Conservation (phyloP, 495 filamentous ascomycete genomes). For the Aspergillus saccharolyticus region DNA sequence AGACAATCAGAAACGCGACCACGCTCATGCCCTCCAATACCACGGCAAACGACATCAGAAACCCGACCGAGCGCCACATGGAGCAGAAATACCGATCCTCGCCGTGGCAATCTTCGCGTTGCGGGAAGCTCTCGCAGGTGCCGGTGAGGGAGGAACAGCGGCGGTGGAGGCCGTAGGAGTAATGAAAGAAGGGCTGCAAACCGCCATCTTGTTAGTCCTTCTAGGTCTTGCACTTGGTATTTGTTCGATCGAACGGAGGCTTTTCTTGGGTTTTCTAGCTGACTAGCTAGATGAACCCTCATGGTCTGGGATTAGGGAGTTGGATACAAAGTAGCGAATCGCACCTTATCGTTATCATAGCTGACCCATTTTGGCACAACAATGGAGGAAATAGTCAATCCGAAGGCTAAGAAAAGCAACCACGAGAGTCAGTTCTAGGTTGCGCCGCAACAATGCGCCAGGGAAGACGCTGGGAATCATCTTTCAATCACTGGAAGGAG, state of each 20-base stretch:
- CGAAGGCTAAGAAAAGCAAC: too few species aligned
- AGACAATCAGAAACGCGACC: conserved; percentile 66
- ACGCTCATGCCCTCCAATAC: conserved; percentile 70
- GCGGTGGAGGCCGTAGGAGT: conserved; percentile 74
- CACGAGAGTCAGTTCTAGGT: too few species aligned
- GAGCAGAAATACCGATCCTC: conserved; percentile 76
- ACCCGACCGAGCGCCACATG: conserved; percentile 84
- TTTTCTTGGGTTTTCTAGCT: too few species aligned
- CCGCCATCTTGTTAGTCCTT: too few species aligned
- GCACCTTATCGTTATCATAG: conserved; percentile 59
- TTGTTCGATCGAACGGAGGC: too few species aligned
- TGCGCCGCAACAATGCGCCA: too few species aligned
- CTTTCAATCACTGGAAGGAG: not conserved
- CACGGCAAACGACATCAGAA: conserved; percentile 76
- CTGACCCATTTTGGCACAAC: conserved; percentile 74
- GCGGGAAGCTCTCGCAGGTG: conserved; percentile 54
- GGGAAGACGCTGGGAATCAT: too few species aligned
- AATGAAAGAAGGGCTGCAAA: conserved; percentile 43
- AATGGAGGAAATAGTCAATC: conserved; percentile 70
- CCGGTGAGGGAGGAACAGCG: conserved; percentile 66
- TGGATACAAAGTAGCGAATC: not conserved
- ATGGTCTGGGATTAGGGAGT: too few species aligned
- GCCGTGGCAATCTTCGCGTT: conserved; percentile 62
- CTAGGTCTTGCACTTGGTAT: too few species aligned
- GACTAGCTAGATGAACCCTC: too few species aligned